A percentile compares a stretch with the other conserved stretches of the same genome.
phyloP scores from a whole-genome alignment of 148 eudicot species.

The Cornus kousa region DNA sequence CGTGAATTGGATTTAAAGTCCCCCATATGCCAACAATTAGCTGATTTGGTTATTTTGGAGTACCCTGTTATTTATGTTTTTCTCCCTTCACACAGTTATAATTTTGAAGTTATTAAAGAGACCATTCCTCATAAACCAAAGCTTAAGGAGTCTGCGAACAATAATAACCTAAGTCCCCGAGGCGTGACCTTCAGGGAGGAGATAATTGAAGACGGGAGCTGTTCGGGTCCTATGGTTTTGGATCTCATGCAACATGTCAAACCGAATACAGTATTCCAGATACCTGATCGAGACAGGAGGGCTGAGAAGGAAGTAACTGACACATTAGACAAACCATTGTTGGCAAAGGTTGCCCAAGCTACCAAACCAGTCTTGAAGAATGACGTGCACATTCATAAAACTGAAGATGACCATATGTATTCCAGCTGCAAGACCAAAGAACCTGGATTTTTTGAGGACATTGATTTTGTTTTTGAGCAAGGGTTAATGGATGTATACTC shows the following conservation, averaged over 20 bases:
- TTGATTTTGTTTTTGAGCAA: slow-evolving; percentile 64
- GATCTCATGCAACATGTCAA: slow-evolving; percentile 42
- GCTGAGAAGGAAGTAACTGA: slow-evolving; percentile 21
- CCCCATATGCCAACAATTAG: slow-evolving; percentile 57
- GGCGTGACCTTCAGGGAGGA: slow-evolving; percentile 74
- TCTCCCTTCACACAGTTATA: slow-evolving; percentile 61
- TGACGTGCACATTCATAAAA: background rate
- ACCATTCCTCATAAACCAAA: slow-evolving; percentile 26
- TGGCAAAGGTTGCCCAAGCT: background rate
- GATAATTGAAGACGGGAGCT: slow-evolving; percentile 59
- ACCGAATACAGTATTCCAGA: background rate
- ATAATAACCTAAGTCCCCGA: slow-evolving; percentile 33
- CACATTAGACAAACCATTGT: slow-evolving; percentile 7
- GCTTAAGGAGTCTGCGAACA: slow-evolving; percentile 25
- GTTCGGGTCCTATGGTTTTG: slow-evolving; percentile 44
- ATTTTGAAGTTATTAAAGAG: slow-evolving; percentile 66
- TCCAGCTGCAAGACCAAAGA: slow-evolving; percentile 18
- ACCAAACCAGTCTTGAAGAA: slow-evolving; percentile 2
- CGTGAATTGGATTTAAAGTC: slow-evolving; percentile 60
- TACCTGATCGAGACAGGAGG: slow-evolving; percentile 5
- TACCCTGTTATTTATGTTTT: slow-evolving; percentile 79
- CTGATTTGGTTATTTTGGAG: slow-evolving; percentile 64
- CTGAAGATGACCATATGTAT: slow-evolving; percentile 13
- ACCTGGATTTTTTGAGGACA: slow-evolving; percentile 17
- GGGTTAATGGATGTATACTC: slow-evolving; percentile 59